Base-by-base conservation (phyloP, 2,329 filamentous ascomycete species). In the Xylaria sp. region DNA sequence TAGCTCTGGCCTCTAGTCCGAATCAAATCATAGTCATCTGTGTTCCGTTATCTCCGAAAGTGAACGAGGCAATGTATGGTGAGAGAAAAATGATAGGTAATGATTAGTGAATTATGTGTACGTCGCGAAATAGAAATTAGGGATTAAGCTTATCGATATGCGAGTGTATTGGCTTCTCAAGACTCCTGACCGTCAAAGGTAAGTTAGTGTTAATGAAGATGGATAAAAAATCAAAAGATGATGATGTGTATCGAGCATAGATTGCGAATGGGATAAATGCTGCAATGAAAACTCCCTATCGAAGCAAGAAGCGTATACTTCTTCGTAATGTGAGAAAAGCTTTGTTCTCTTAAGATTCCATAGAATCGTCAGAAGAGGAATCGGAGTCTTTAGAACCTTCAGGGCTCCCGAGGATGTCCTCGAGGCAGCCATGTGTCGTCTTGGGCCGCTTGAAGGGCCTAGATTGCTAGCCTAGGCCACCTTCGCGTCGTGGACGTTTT, bases 381-480 rank as follows among this genome's bases (percentile, higher is more conserved):
- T 46, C 41, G 18, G 63, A 51, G 4, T 18, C 44, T 2, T 65
- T 50, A 28, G 23, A 25, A 3, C 7, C 25, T 9, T 52, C 56
- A 23, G 5, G 13, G 41, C 55, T 56, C 23, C 61, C 41, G 25
- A 69, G 44, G 12, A 56, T 20, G 41, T 50, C 60, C 54, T 50
- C 63, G 8, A 20, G 20, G 28, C 12, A 34, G 9, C 10, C 34
- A 28, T 37, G 7, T 7, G 20, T 34, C 28, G 5, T 0, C 13
- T 63, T 71, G 6, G 34, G 39, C 50, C 70, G 70, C 41, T 71
- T 71, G 48, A 10, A 9, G 1, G 64, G 34, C 64, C 48, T 41
- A 9, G 65, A 28, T 20, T 50, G 25, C 65, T 73, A 68, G 23
- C 23, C 62, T 3, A 18, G 56, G n/a, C 39, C 50, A 20, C 46